These are phyloP conservation scores for Calonectria ilicicola DNA, from an alignment of 2,329 filamentous ascomycete species.

Conservation along the genomic window DNA sequence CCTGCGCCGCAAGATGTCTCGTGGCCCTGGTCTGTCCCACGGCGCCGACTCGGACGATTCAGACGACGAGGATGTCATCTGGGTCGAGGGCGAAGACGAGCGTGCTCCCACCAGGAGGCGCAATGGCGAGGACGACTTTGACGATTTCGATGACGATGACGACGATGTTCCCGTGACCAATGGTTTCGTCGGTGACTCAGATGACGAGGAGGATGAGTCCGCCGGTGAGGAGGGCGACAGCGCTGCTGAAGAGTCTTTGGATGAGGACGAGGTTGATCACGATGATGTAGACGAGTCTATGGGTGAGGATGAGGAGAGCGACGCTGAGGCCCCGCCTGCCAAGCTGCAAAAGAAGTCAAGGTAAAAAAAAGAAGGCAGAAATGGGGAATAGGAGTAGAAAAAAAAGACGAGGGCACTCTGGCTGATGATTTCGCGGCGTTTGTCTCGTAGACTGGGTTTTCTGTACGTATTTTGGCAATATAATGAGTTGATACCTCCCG, in stretches of 20 bases:
- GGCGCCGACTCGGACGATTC: constrained; percentile 62
- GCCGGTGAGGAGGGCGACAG: constrained; percentile 58
- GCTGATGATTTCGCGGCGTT: constrained; percentile 41
- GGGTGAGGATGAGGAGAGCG: constrained; percentile 68
- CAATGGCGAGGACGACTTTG: constrained; percentile 51
- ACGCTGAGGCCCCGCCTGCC: constrained; percentile 60
- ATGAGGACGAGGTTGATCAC: constrained; percentile 71
- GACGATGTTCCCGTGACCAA: constrained; percentile 70
- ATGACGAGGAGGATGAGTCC: constrained; percentile 67
- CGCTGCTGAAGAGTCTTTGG: constrained; percentile 61
- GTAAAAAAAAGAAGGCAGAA: constrained; percentile 22
- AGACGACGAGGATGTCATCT: constrained; percentile 80
- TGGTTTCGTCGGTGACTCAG: constrained; percentile 68
- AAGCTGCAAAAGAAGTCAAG: constrained; percentile 53
- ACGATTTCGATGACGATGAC: constrained; percentile 62
- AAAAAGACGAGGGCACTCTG: constrained; percentile 21
- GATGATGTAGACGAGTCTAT: constrained; percentile 67
- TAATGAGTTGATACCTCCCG: constrained; percentile 44
- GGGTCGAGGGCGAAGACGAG: constrained; percentile 87
- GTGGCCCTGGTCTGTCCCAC: constrained; percentile 48
- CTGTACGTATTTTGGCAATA: constrained; percentile 42
- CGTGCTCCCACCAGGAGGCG: constrained; percentile 54
- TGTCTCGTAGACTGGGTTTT: constrained; percentile 43
- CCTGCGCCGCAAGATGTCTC: constrained; percentile 78
- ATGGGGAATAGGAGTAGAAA: constrained; percentile 20